Base-by-base conservation (phyloP, 2,329 filamentous ascomycete genomes). In the Balansia obtecta region DNA sequence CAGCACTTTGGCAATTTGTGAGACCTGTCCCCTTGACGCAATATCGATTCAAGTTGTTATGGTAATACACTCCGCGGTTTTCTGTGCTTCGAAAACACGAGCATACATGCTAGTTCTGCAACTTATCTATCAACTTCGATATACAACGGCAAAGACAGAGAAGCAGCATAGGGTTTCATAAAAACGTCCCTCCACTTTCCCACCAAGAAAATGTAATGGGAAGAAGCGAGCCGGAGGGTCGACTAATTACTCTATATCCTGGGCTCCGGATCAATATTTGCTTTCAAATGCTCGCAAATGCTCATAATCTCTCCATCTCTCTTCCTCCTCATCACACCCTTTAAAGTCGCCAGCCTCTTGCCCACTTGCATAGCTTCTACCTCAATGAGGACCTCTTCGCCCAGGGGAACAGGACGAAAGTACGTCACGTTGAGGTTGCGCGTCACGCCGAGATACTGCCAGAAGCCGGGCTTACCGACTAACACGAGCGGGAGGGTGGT, bases 351-450 rank as follows among this genome's bases (percentile, higher is more conserved):
- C 55, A 85, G 54, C 50, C 70, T 71, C 62, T 70, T 73, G 2
- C 83, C 82, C 16, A 74, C 64, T 54, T 80, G 75, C 5, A 83
- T 65, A 15, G 83, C 63, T 57, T 82, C 77, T 55, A 74, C 75
- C 55, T 78, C 71, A 42, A 86, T 60, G 18, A 77, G 57, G 9
- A 80, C 66, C 55, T 71, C 68, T 1, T 65, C 67, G 10, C 76
- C 80, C 12, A 63, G 60, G 1, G 76, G 75, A 3, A 76, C 72
- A 1, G 84, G 83, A 1, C 81, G 73, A 53, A 88, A 65, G 62
- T 85, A 88, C 0, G 80, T 85, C 41, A 84, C 73, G 58, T 75
- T 80, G 49, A 88, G 70, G 27, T 78, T 82, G 52, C 84, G 74
- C 60, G 72, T 80, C 27, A 88, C 82, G 38, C 84, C 83, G 22